A percentile compares a stretch with the other conserved stretches of the same genome.
phyloP scores from a whole-genome alignment of 2,329 filamentous ascomycete species.

The Monosporascus sp. region DNA sequence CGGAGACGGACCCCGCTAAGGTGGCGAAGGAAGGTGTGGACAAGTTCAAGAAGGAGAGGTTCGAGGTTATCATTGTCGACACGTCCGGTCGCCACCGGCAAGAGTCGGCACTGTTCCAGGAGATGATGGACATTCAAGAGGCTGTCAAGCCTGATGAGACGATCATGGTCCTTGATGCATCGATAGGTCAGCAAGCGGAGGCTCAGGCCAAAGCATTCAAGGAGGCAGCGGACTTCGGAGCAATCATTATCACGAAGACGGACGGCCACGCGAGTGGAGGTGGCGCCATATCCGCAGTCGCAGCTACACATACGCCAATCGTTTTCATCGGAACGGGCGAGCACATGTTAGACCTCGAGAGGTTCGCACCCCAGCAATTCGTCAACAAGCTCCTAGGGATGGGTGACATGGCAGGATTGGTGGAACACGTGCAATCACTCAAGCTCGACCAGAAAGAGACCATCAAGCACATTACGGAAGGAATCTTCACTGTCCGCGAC shows the following conservation, averaged over 20 bases:
- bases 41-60: constrained; percentile 97
- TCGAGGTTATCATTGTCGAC: constrained; percentile 98
- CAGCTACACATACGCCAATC: constrained; percentile 92
- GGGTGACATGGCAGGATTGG: constrained; percentile 91
- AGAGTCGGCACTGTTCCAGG: constrained; percentile 89
- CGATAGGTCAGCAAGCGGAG: constrained; percentile 94
- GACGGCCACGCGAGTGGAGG: constrained; percentile 93
- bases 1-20: constrained; percentile 89
- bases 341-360: constrained; percentile 91
- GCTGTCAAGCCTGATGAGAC: constrained; percentile 93
- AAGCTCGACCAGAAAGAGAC: constrained; percentile 98
- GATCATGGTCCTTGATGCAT: constrained; percentile 95
- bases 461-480: constrained; percentile 97
- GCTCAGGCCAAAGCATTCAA: constrained; percentile 96
- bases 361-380: constrained; percentile 88
- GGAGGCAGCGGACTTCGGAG: constrained; percentile 91
- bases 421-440: constrained; percentile 93
- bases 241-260: constrained; percentile 98
- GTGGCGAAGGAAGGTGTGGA: constrained; percentile 95
- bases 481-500: constrained; percentile 92
- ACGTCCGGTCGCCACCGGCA: constrained; percentile 93
- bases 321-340: constrained; percentile 98
- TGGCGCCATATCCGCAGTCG: constrained; percentile 95
- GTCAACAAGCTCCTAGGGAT: constrained; percentile 92
- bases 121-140: constrained; percentile 94